Percentiles rank a stretch among this genome's conserved stretches.
These are phyloP conservation scores for Phytophthora vignae DNA, from an alignment of 352 stramenopile species.

Conservation along the genomic window DNA sequence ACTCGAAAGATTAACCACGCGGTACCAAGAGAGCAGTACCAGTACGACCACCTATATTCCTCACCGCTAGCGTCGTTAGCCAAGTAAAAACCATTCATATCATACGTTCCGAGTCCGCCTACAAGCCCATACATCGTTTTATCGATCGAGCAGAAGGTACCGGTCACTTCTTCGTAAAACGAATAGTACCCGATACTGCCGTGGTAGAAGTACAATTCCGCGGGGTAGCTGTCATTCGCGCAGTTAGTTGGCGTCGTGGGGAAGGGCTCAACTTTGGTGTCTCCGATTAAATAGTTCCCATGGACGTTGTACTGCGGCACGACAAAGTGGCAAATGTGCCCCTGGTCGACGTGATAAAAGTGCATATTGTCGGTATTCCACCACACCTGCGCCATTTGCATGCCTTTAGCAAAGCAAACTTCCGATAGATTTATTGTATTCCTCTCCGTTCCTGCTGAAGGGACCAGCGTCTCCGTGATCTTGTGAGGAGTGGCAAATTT, in stretches of 20 bases:
- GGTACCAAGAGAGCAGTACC: constrained; percentile 16
- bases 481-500: too few relatives aligned
- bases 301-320: constrained; percentile 34
- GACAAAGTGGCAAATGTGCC: constrained; percentile 26
- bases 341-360: constrained; percentile 7
- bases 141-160: constrained; percentile 25
- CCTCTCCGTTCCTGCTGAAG: constrained; percentile 1
- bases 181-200: constrained; percentile 14
- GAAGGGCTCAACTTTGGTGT: neutral
- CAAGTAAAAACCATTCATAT: constrained; percentile 17
- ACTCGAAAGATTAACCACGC: constrained; percentile 28
- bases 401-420: constrained; percentile 11
- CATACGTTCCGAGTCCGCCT: constrained; percentile 17
- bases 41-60: constrained; percentile 27
- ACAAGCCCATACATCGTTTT: constrained; percentile 18
- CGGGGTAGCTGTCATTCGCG: too few relatives aligned
- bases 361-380: constrained; percentile 26
- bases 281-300: constrained; percentile 18
- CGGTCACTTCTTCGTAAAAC: constrained; percentile 10
- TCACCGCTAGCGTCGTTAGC: constrained; percentile 8
- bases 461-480: constrained; percentile 2
- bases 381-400: constrained; percentile 23
- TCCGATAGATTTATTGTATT: constrained; percentile 17
- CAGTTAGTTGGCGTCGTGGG: too few relatives aligned
- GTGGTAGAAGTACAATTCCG: constrained; percentile 26